Percentiles rank a stretch among this genome's conserved stretches.
phyloP scores from a whole-genome alignment of 108 stramenopile species.

The Cyclostephanos tholiformis region DNA sequence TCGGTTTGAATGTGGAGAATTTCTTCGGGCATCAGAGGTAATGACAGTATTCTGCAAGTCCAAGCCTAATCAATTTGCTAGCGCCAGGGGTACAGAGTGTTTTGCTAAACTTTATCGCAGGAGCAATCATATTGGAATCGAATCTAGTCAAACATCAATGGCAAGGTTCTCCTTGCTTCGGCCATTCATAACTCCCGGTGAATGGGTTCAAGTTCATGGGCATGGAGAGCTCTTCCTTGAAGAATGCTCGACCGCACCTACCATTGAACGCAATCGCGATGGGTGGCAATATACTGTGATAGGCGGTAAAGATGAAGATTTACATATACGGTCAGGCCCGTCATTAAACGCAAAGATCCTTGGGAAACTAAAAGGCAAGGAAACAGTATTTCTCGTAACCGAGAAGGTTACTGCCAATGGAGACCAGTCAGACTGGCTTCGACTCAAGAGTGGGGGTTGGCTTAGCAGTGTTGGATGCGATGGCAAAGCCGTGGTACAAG shows the following conservation, averaged over 20 bases:
- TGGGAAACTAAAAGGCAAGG: conserved; percentile 43
- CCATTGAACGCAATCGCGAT: conserved; percentile 72
- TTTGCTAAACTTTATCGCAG: conserved; percentile 88
- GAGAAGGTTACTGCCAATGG: conserved; percentile 69
- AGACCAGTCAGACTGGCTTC: conserved; percentile 63
- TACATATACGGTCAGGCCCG: conserved; percentile 69
- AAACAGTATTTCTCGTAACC: conserved; percentile 62
- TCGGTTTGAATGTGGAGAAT: conserved; percentile 91
- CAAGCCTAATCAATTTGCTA: conserved; percentile 8
- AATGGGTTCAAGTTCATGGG: conserved; percentile 81
- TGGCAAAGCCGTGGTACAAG: conserved; percentile 62
- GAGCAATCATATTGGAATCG: conserved; percentile 48
- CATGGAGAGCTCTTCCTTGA: conserved; percentile 61
- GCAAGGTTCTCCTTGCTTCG: conserved; percentile 52
- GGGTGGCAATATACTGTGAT: conserved; percentile 76
- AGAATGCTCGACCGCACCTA: conserved; percentile 65
- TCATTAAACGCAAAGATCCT: conserved; percentile 61
- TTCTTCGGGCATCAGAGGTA: conserved; percentile 81
- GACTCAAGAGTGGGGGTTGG: conserved; percentile 81
- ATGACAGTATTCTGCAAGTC: conserved; percentile 58
- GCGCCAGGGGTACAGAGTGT: conserved; percentile 49
- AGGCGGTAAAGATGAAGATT: conserved; percentile 34
- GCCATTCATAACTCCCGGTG: conserved; percentile 63
- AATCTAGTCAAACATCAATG: conserved; percentile 26
- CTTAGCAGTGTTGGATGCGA: conserved; percentile 55